phyloP scores from a whole-genome alignment of 2,329 filamentous ascomycete genomes.

The Cytospora mali region DNA sequence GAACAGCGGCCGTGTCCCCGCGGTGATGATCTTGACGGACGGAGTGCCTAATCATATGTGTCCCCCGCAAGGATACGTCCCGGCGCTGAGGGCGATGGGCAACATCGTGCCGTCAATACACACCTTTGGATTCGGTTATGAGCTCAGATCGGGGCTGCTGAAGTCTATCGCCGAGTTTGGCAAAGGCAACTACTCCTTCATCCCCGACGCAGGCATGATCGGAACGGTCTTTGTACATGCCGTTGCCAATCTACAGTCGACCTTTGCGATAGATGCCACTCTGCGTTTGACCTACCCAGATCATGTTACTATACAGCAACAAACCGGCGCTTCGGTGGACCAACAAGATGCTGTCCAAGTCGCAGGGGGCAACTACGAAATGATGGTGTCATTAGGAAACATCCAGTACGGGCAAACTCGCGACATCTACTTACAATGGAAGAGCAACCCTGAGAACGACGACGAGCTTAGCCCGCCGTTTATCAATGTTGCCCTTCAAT shows the following conservation, averaged over 20 bases:
- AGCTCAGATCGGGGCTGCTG: constrained; percentile 53
- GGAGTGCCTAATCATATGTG: constrained; percentile 58
- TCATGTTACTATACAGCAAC: constrained; percentile 43
- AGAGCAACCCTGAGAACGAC: constrained; percentile 29
- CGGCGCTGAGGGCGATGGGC: constrained; percentile 50
- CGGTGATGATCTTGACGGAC: constrained; percentile 58
- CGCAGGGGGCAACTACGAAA: constrained; percentile 29
- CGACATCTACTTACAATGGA: constrained; percentile 52
- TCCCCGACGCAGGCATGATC: constrained; percentile 65
- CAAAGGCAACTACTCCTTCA: constrained; percentile 62
- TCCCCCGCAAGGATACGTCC: constrained; percentile 56
- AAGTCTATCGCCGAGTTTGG: constrained; percentile 62
- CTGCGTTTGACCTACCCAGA: constrained; percentile 46
- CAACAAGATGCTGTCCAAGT: constrained; percentile 13
- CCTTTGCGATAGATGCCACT: constrained; percentile 52
- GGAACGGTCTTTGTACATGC: constrained; percentile 64
- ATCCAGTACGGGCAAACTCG: constrained; percentile 64
- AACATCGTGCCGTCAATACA: constrained; percentile 49
- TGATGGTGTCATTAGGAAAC: constrained; percentile 51
- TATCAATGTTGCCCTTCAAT: constrained; percentile 42
- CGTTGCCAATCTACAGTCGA: constrained; percentile 62
- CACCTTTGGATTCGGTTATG: constrained; percentile 59
- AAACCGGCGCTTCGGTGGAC: constrained; percentile 44
- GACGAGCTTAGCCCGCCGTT: constrained; percentile 26
- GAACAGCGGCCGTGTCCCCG: constrained; percentile 46